Conservation (phyloP, 495 filamentous ascomycete species). For the Penicillium antarcticum region DNA sequence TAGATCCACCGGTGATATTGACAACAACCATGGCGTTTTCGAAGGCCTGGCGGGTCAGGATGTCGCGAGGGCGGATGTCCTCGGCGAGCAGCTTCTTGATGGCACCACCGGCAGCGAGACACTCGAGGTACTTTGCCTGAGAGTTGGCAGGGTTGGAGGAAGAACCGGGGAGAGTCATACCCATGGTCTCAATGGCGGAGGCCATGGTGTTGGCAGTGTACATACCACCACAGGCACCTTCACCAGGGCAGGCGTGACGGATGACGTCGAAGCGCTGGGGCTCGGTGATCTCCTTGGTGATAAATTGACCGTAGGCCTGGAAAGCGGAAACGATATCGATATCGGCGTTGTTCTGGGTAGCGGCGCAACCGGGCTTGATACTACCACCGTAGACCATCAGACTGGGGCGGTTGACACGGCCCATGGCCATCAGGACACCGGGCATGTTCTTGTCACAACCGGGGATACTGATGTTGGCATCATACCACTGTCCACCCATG, state of each 20-base stretch:
- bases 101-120: conserved; percentile 75
- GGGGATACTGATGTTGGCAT: conserved; percentile 96
- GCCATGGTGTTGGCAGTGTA: conserved; percentile 99
- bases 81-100: conserved; percentile 83
- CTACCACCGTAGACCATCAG: conserved; percentile 97
- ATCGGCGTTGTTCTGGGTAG: conserved; percentile 65
- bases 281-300: conserved; percentile 87
- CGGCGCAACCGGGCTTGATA: conserved; percentile 84
- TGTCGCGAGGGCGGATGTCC: conserved; percentile 85
- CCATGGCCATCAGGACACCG: conserved; percentile 97
- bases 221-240: conserved; percentile 96
- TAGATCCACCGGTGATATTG: conserved; percentile 93
- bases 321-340: conserved; percentile 97
- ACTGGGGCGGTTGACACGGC: conserved; percentile 85
- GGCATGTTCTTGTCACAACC: conserved; percentile 99
- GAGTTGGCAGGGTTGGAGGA: conserved; percentile 91
- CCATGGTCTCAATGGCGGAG: conserved; percentile 92
- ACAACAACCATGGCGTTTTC: conserved; percentile 96
- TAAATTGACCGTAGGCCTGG: conserved; percentile 95
- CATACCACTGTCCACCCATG: conserved; percentile 99
- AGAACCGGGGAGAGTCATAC: conserved; percentile 91
- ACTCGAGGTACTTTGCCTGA: conserved; percentile 80
- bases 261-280: conserved; percentile 92
- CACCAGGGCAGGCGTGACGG: conserved; percentile 86
- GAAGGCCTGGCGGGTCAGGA: conserved; percentile 87